Conservation (phyloP, 768 basidiomycete genomes). For the Leccinum subtestaceum region DNA sequence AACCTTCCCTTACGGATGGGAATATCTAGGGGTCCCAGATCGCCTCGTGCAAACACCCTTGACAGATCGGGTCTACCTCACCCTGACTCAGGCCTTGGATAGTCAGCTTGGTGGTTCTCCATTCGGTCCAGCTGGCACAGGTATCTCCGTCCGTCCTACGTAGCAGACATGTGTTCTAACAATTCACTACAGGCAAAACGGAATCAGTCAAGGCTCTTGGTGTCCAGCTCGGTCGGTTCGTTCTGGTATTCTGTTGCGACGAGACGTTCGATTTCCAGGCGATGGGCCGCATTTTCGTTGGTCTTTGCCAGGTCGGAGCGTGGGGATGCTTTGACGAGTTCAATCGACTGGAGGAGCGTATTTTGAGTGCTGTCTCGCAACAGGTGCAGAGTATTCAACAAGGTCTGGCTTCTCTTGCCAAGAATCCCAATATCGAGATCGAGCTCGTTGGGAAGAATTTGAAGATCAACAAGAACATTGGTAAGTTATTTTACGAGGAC, state of each 20-base stretch:
- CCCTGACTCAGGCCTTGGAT: slow-evolving; percentile 92
- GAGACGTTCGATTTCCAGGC: slow-evolving; percentile 99
- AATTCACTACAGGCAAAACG: slow-evolving; percentile 71
- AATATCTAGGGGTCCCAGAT: slow-evolving; percentile 96
- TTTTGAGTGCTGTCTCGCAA: slow-evolving; percentile 96
- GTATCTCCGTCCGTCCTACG: slow-evolving; percentile 36
- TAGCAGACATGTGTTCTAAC: not conserved
- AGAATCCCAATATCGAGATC: slow-evolving; percentile 86
- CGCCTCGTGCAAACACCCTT: slow-evolving; percentile 96
- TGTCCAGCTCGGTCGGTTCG: slow-evolving; percentile 95
- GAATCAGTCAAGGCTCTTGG: slow-evolving; percentile 99
- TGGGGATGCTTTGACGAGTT: slow-evolving; percentile 99
- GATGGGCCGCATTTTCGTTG: slow-evolving; percentile 99
- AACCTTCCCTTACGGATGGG: slow-evolving; percentile 95
- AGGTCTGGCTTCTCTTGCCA: slow-evolving; percentile 77
- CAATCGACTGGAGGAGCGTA: slow-evolving; percentile 97
- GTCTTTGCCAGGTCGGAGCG: slow-evolving; percentile 97
- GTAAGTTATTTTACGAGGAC: slow-evolving; percentile 35
- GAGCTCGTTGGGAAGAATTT: slow-evolving; percentile 94
- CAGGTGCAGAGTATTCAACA: slow-evolving; percentile 99
- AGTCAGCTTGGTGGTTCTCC: slow-evolving; percentile 95
- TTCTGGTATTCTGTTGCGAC: slow-evolving; percentile 99
- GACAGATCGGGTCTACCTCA: slow-evolving; percentile 95
- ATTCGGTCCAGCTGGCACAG: slow-evolving; percentile 97
- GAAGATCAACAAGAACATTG: slow-evolving; percentile 92